Conservation (phyloP, 2,329 filamentous ascomycete genomes). For the Fusarium dimerum region DNA sequence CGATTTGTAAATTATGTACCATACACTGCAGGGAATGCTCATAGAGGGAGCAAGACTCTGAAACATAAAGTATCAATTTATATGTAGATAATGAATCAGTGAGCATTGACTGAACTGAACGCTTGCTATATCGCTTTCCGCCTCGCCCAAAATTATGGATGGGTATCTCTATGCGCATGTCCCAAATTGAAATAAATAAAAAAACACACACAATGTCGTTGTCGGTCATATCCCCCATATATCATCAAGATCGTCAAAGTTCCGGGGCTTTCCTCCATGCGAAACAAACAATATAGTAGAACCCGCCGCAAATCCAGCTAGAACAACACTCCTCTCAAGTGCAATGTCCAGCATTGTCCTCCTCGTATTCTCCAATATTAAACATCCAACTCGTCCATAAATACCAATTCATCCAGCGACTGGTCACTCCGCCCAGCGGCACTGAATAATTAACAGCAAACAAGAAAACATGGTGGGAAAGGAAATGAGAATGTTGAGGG, state of each 20-base stretch:
- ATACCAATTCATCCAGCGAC: slow-evolving; percentile 32
- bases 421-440: slow-evolving; percentile 32
- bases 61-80: neutral
- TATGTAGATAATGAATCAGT: neutral
- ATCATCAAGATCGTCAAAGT: slow-evolving; percentile 29
- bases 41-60: slow-evolving; percentile 2
- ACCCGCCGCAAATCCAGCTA: slow-evolving; percentile 1
- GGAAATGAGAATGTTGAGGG: neutral
- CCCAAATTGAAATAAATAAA: slow-evolving; percentile 13
- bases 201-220: slow-evolving; percentile 9
- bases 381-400: slow-evolving; percentile 11
- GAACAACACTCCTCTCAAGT: slow-evolving; percentile 18
- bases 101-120: neutral
- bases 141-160: slow-evolving; percentile 27
- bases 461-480: slow-evolving; percentile 5
- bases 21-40: neutral
- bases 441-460: slow-evolving; percentile 19
- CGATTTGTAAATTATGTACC: neutral
- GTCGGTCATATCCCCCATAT: slow-evolving; percentile 24
- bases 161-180: slow-evolving; percentile 38
- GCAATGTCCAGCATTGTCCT: slow-evolving; percentile 29
- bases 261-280: neutral
- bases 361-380: slow-evolving; percentile 19
- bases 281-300: slow-evolving; percentile 6
- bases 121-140: slow-evolving; percentile 32